Conservation (phyloP, 164 flowering plant genomes). For the Magnolia kwangsiensis region DNA sequence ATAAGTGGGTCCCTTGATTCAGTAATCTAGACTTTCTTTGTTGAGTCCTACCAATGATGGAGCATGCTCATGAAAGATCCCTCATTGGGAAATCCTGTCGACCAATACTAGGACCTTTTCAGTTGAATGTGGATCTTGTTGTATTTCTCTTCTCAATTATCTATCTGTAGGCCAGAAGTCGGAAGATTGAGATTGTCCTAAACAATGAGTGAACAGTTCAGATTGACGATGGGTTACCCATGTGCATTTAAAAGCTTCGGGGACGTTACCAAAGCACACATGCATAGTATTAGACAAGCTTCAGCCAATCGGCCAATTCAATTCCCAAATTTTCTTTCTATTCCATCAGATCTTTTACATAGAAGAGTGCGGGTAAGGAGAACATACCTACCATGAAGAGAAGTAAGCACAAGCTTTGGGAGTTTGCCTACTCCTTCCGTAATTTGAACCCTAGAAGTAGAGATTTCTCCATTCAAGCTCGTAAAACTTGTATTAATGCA, state of each 20-base stretch:
- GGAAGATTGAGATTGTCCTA: not conserved
- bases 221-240: no score
- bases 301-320: no score
- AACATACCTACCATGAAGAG: slow-evolving; percentile 52
- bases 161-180: not conserved
- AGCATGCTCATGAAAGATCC: not conserved
- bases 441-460: slow-evolving; percentile 43
- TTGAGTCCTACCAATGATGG: not conserved
- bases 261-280: not conserved
- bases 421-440: slow-evolving; percentile 66
- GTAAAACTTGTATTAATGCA: slow-evolving; percentile 31
- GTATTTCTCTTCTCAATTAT: not conserved
- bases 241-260: no score
- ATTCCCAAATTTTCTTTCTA: no score
- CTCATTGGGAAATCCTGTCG: not conserved
- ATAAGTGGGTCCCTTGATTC: not conserved
- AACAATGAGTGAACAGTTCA: not conserved
- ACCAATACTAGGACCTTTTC: not conserved
- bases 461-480: slow-evolving; percentile 28
- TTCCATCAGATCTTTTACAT: no score
- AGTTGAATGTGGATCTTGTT: not conserved
- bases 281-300: no score
- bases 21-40: not conserved
- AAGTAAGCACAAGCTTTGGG: slow-evolving; percentile 66
- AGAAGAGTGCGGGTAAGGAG: not conserved